phyloP scores from a whole-genome alignment of 2,329 filamentous ascomycete species.

The Fusarium anguioides region DNA sequence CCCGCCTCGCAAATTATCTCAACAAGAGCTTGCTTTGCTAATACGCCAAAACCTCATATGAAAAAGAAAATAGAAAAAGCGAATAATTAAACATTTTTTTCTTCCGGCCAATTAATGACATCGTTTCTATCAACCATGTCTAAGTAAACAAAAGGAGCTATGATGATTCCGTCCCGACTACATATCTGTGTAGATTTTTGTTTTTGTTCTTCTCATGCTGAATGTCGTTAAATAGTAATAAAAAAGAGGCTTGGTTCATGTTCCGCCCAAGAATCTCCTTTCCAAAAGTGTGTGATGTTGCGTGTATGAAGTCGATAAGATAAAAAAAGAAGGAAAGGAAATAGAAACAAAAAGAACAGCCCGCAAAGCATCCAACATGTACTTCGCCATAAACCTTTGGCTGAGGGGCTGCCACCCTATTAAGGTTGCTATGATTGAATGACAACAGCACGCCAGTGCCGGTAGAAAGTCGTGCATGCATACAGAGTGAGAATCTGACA shows the following conservation, averaged over 20 bases:
- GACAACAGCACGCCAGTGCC: conserved; percentile 7
- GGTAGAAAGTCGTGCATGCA: conserved; percentile 9
- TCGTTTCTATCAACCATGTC: conserved; percentile 41
- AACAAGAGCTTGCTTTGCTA: conserved; percentile 9
- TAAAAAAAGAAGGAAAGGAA: conserved; percentile 6
- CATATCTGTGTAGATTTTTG: conserved; percentile 43
- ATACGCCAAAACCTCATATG: conserved; percentile 2
- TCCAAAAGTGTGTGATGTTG: conserved; percentile 30
- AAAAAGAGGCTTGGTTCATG: conserved; percentile 18
- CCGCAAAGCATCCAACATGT: conserved; percentile 23
- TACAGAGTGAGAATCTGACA: background rate
- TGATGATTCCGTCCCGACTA: conserved; percentile 36
- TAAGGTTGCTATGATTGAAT: conserved; percentile 13
- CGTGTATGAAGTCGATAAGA: conserved; percentile 19
- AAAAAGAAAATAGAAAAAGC: too few species aligned
- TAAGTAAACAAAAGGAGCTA: conserved; percentile 17
- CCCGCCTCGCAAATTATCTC: background rate
- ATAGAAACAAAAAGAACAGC: background rate
- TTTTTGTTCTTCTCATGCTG: conserved; percentile 43
- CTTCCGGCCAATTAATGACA: conserved; percentile 41
- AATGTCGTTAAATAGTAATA: conserved; percentile 43
- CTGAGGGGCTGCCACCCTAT: conserved; percentile 5
- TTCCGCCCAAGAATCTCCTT: conserved; percentile 28
- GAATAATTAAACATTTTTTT: conserved; percentile 40
- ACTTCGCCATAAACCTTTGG: conserved; percentile 11